Evolutionary conservation across 768 basidiomycete genomes (phyloP), one percentile per base, ranked within the genome.

Genomic region (Trametes sanguinea): DNA sequence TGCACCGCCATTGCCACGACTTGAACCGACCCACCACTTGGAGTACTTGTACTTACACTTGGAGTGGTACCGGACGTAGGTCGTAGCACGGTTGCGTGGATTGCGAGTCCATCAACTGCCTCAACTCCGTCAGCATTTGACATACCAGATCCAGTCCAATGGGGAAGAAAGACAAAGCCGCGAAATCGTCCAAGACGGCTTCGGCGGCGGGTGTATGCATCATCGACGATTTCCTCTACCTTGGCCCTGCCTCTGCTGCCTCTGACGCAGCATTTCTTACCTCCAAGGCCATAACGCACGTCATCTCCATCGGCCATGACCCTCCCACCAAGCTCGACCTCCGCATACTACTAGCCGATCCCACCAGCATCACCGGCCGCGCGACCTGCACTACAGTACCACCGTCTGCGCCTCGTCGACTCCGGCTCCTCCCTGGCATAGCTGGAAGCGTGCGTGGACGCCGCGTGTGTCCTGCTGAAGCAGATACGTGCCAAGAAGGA

Each of bases 201-300:
- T 48, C 47, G 22, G 16, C 17, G 22, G 17, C n/a, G 47, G 47
- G 11, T 4, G 47, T 27, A 30, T 48, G 47, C 47, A 17, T 61
- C 22, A 65, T 80, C 33, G 79, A 77, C n/a, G 47, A 48, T 27
- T 48, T 48, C 27, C 47, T 48, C 47, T 27, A 22, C 64, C 76
- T 81, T 7, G 80, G 80, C 0, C 80, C 80, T 14, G 68, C 75
- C 56, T 76, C 79, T 9, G 67, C 78, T 8, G 77, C 78, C 3
- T 75, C 78, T 1, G 75, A 75, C 3, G 51, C 65, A 1, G 22
- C 66, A 11, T 79, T 80, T 62, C 68, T 81, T 33, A 62, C 63
- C 16, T 32, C 72, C n/a, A 66, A 75, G 27, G 56, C 57, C 4
- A 78, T 81, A 51, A 77, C 74, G 5, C 72, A 79, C 54, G 75